A percentile compares a stretch with the other conserved stretches of the same genome.
Conservation (phyloP, 2,329 filamentous ascomycete genomes). For the Neoarthrinium moseri region DNA sequence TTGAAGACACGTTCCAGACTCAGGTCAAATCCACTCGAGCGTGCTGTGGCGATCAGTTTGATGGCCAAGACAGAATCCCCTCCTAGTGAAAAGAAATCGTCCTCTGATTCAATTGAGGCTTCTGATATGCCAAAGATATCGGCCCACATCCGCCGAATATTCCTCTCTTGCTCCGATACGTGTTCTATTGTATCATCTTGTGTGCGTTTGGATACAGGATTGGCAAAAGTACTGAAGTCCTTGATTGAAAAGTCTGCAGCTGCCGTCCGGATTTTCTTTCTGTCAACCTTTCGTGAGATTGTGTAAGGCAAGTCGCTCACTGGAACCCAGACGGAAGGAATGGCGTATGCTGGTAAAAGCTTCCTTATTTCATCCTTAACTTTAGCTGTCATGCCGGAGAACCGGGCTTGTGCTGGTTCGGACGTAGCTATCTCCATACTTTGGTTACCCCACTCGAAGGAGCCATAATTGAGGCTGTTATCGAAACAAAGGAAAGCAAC, state of each 20-base stretch:
- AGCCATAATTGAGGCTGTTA: no score
- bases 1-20: slow-evolving; percentile 3
- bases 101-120: slow-evolving; percentile 1
- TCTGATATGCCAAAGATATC: not conserved
- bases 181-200: not conserved
- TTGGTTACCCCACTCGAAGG: slow-evolving; percentile 2
- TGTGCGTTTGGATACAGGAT: not conserved
- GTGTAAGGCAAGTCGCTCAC: not conserved
- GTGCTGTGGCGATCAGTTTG: slow-evolving; percentile 2
- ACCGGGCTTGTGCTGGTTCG: not conserved
- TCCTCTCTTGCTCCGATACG: not conserved
- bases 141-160: slow-evolving; percentile 5
- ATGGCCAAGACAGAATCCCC: slow-evolving; percentile 10
- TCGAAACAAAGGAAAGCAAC: slow-evolving; percentile 6
- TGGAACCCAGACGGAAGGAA: slow-evolving; percentile 6
- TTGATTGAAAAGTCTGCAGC: slow-evolving; percentile 4
- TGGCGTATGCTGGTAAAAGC: slow-evolving; percentile 3
- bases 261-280: not conserved
- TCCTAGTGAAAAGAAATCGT: slow-evolving; percentile 8
- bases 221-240: slow-evolving; percentile 1
- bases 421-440: not conserved
- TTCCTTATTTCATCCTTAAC: not conserved
- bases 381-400: not conserved
- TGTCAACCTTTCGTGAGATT: slow-evolving; percentile 3
- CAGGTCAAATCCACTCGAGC: not conserved